Percentiles rank a stretch among this genome's conserved stretches.
phyloP scores from a whole-genome alignment of 495 filamentous ascomycete genomes.

The Parachaetomium inaequale region DNA sequence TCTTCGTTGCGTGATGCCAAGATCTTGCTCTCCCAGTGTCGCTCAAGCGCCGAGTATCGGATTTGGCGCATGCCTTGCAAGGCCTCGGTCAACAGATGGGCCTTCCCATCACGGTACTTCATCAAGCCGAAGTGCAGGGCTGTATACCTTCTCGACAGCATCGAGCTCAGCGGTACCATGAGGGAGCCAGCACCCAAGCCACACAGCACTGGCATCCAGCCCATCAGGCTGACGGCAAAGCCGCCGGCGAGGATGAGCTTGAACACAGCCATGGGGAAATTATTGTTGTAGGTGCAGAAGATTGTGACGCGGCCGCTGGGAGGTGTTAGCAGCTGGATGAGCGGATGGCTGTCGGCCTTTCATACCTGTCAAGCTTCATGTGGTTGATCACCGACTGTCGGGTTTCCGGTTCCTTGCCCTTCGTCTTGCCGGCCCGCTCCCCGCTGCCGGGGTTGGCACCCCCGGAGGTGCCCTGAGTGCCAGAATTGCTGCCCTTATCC shows the following conservation, averaged over 20 bases:
- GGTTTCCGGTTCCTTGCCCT: conserved; percentile 17
- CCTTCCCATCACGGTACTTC: conserved; percentile 65
- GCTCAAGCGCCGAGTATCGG: conserved; percentile 68
- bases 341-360: background rate
- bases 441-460: background rate
- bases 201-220: conserved; percentile 58
- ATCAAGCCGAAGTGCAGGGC: conserved; percentile 59
- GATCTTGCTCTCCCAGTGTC: conserved; percentile 64
- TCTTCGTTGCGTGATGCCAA: conserved; percentile 55
- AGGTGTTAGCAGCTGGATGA: background rate
- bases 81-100: conserved; percentile 65
- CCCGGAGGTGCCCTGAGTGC: background rate
- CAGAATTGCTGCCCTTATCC: conserved; percentile 18
- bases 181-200: conserved; percentile 55
- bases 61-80: conserved; percentile 73
- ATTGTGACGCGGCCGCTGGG: conserved; percentile 55
- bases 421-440: background rate
- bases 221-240: conserved; percentile 60
- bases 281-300: conserved; percentile 55
- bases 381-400: conserved; percentile 31
- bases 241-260: conserved; percentile 53
- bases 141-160: conserved; percentile 53
- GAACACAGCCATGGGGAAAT: conserved; percentile 50
- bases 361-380: conserved; percentile 46
- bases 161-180: conserved; percentile 57